Conservation (phyloP, 23 red algal genomes). For the Gracilaria caudata region DNA sequence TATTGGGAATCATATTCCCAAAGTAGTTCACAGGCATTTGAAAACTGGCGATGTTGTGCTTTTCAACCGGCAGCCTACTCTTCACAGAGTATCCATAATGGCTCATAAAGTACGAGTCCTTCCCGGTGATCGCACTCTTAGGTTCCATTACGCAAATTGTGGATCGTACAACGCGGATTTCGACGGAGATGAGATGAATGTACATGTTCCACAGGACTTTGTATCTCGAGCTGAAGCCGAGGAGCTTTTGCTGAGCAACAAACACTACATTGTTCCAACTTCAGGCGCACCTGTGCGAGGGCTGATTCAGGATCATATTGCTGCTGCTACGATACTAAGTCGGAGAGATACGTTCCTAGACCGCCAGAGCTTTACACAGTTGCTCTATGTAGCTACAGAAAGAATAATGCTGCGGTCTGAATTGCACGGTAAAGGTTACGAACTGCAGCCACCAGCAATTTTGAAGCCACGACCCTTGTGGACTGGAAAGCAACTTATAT, state of each 20-base stretch:
- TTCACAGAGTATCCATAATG: slow-evolving; percentile 96
- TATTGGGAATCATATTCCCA: slow-evolving; percentile 39
- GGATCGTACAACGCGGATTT: slow-evolving; percentile 99
- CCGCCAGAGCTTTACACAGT: slow-evolving; percentile 68
- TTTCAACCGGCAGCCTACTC: slow-evolving; percentile 96
- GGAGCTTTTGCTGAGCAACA: slow-evolving; percentile 70
- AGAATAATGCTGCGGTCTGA: slow-evolving; percentile 39
- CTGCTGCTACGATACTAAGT: slow-evolving; percentile 85
- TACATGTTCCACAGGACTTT: slow-evolving; percentile 97
- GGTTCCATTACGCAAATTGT: slow-evolving; percentile 99
- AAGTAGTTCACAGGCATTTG: slow-evolving; percentile 92
- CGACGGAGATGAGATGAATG: slow-evolving; percentile 99
- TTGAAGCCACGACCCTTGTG: slow-evolving; percentile 76
- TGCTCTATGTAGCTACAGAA: slow-evolving; percentile 89
- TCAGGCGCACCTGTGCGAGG: slow-evolving; percentile 87
- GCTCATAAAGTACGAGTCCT: slow-evolving; percentile 93
- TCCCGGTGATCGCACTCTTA: slow-evolving; percentile 86
- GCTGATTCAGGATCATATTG: slow-evolving; percentile 99
- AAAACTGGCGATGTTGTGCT: slow-evolving; percentile 93
- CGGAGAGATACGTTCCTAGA: slow-evolving; percentile 81
- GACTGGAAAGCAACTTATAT: slow-evolving; percentile 98
- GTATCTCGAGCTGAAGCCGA: slow-evolving; percentile 82
- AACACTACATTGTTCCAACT: slow-evolving; percentile 94
- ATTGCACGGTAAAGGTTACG: slow-evolving; percentile 22
- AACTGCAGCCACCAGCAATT: slow-evolving; percentile 72